Percentiles rank a stretch among this genome's conserved stretches.
Evolutionary conservation across 257 asterid species (phyloP).

Genomic region (Solanum sejunctum): DNA sequence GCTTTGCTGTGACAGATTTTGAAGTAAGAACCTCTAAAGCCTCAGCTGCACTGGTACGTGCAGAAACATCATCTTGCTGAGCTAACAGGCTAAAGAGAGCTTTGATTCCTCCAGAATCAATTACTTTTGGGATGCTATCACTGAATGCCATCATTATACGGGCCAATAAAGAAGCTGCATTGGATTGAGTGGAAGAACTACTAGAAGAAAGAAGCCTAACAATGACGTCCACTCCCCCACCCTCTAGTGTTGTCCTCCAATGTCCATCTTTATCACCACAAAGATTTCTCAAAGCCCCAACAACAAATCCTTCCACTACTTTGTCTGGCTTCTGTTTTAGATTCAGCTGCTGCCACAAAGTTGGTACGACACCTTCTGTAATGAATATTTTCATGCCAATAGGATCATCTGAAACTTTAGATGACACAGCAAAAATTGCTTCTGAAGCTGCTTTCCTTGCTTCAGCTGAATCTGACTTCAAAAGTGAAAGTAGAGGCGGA

Average conservation of each 20-base stretch:
- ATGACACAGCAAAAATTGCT: constrained; percentile 60
- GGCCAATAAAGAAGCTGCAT: constrained; percentile 86
- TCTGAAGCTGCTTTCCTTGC: constrained; percentile 85
- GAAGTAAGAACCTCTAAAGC: constrained; percentile 65
- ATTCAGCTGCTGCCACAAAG: constrained; percentile 66
- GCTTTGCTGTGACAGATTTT: constrained; percentile 47
- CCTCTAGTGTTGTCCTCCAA: constrained; percentile 66
- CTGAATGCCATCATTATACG: constrained; percentile 42
- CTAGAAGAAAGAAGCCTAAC: constrained; percentile 58
- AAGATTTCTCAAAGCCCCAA: constrained; percentile 79
- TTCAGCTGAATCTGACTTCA: constrained; percentile 57
- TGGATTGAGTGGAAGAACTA: constrained; percentile 52
- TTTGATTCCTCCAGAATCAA: constrained; percentile 61
- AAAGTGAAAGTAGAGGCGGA: constrained; percentile 67
- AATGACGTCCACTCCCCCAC: constrained; percentile 69
- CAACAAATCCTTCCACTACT: constrained; percentile 64
- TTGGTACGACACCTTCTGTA: constrained; percentile 72
- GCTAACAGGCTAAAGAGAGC: constrained; percentile 46
- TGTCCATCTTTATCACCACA: constrained; percentile 76
- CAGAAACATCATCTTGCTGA: constrained; percentile 52
- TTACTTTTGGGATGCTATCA: constrained; percentile 51
- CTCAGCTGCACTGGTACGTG: constrained; percentile 76
- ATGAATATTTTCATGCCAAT: constrained; percentile 78
- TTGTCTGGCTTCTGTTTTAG: constrained; percentile 43
- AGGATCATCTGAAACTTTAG: constrained; percentile 61